Evolutionary conservation across 306 rosid species (phyloP), one percentile per base, ranked within the genome.

Genomic region (Medicago ruthenica): DNA sequence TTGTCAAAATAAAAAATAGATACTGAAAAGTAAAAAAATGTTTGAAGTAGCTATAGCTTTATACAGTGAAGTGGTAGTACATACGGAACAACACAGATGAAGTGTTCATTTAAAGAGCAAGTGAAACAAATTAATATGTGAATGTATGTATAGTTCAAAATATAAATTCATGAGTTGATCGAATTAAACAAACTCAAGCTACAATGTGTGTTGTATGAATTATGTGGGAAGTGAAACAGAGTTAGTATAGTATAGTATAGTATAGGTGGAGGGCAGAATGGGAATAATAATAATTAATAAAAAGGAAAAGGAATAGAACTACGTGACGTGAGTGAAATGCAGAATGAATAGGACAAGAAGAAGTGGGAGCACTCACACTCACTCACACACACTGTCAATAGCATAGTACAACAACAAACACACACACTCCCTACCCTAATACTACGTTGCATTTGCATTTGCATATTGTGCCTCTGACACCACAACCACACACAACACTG

Each of bases 331-430:
- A 51, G 76, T 70, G 72, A 51, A 5, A 40, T 39, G 42, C 9
- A 39, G 44, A 71, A 6, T 42, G 70, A 73, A 54, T 55, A 57
- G 74, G 79, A 80, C 83, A 80, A 79, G 6, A 63, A 24, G 48
- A 61, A 67, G 66, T 60, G 21, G 59, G 39, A 54, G 60, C 60
- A 54, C 60, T 54, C 60, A 53, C 55, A 40, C 2, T 2, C 4
- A 27, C 3, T 4, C 37, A 42, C 58, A n/a, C n/a, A n/a, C n/a
- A n/a, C n/a, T n/a, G n/a, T 34, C 1, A 6, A 0, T 13, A 0
- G 7, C 51, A 13, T 13, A 45, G 51, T 45, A 45, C 50, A 44
- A 44, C 0, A 34, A 44, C 50, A 44, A 44, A n/a, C n/a, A 48
- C 6, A 48, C 54, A 48, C 54, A 4, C 54, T 15, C 18, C 6